phyloP scores from a whole-genome alignment of 345 rosid species.

The Melaleuca quinquenervia region DNA sequence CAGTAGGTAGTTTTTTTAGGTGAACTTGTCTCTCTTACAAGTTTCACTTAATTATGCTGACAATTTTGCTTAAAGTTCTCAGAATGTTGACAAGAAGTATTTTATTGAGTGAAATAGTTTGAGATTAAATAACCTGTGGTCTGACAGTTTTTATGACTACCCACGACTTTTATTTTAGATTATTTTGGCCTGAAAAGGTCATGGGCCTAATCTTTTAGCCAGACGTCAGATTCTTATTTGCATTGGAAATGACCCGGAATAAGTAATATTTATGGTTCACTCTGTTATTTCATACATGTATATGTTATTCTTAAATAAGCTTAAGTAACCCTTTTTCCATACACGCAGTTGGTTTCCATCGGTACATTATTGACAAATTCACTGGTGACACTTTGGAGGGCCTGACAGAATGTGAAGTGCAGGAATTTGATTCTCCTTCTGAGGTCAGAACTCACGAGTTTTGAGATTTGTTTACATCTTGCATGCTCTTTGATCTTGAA shows the following conservation, averaged over 20 bases:
- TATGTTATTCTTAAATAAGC: background rate
- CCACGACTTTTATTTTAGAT: background rate
- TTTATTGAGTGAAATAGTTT: background rate
- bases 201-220: background rate
- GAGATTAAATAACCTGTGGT: background rate
- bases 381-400: conserved; percentile 27
- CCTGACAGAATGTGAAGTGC: conserved; percentile 42
- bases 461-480: background rate
- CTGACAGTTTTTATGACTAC: background rate
- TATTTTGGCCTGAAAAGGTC: background rate
- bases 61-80: background rate
- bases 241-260: background rate
- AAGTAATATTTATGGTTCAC: background rate
- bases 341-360: conserved; percentile 72
- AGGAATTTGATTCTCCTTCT: conserved; percentile 73
- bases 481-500: background rate
- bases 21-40: background rate
- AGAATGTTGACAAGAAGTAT: background rate
- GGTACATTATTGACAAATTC: conserved; percentile 54
- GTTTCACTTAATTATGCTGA: background rate
- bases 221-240: background rate
- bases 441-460: conserved; percentile 37
- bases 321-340: background rate
- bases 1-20: background rate
- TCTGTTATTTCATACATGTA: background rate